These are phyloP conservation scores for Boletus semigastroideus DNA, from an alignment of 1,284 basidiomycete genomes.

Conservation along the genomic window DNA sequence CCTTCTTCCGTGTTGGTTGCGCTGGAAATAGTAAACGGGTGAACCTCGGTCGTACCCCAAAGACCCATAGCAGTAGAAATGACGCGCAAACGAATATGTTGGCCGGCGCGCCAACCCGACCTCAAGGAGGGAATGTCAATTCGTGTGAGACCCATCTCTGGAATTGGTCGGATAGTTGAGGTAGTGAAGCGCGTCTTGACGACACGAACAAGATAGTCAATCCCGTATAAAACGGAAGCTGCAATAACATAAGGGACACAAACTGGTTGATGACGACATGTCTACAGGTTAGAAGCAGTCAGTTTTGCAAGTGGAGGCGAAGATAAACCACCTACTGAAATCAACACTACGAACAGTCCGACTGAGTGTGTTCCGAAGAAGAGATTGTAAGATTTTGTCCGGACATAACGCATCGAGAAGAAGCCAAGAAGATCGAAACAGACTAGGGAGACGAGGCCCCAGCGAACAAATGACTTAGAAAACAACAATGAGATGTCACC, in stretches of 20 bases:
- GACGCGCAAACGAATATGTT: conserved; percentile 75
- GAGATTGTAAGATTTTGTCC: conserved; percentile 54
- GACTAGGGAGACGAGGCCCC: conserved; percentile 52
- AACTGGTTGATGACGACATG: conserved; percentile 43
- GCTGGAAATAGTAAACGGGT: conserved; percentile 79
- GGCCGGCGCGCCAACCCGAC: conserved; percentile 79
- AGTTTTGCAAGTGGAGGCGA: background rate
- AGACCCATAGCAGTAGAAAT: conserved; percentile 55
- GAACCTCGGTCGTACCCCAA: conserved; percentile 55
- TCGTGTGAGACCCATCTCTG: conserved; percentile 56
- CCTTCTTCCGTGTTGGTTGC: conserved; percentile 45
- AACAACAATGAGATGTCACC: conserved; percentile 42
- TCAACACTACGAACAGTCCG: conserved; percentile 43
- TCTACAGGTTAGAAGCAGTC: conserved; percentile 25
- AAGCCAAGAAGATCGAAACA: conserved; percentile 53
- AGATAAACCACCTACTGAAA: conserved; percentile 45
- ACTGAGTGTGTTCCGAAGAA: conserved; percentile 54
- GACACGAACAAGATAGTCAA: conserved; percentile 65
- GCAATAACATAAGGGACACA: conserved; percentile 51
- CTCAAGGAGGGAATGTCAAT: conserved; percentile 59
- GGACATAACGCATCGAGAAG: conserved; percentile 48
- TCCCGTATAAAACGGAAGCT: conserved; percentile 54
- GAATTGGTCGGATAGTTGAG: conserved; percentile 54
- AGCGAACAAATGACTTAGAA: conserved; percentile 35
- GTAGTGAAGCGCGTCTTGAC: conserved; percentile 64